Evolutionary conservation across 306 rosid genomes (phyloP).

Genomic region (Quercus engelmannii): DNA sequence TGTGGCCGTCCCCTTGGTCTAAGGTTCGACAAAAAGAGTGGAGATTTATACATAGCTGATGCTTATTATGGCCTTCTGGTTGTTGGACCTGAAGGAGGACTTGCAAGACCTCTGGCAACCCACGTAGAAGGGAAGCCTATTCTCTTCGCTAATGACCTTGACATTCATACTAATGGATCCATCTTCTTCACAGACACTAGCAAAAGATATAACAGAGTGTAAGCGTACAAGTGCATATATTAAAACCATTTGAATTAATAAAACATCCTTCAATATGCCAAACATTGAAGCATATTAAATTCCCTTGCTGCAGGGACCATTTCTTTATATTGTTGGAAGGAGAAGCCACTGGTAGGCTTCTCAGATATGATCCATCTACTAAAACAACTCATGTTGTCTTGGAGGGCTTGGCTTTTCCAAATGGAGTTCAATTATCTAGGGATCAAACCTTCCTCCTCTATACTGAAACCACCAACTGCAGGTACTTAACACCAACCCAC

Average conservation of each 20-base stretch:
- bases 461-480: conserved; percentile 94
- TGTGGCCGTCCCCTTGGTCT: conserved; percentile 90
- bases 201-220: conserved; percentile 84
- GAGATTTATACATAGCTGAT: conserved; percentile 79
- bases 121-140: conserved; percentile 71
- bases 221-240: neutral
- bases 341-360: conserved; percentile 86
- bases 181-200: conserved; percentile 90
- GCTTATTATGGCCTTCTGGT: conserved; percentile 80
- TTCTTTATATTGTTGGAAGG: conserved; percentile 86
- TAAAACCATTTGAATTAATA: no score
- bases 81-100: conserved; percentile 82
- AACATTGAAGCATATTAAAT: no score
- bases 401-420: conserved; percentile 91
- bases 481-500: conserved; percentile 26
- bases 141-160: conserved; percentile 91
- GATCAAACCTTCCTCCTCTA: conserved; percentile 68
- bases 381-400: conserved; percentile 76
- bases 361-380: conserved; percentile 84
- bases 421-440: conserved; percentile 74
- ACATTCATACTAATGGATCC: conserved; percentile 79
- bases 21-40: conserved; percentile 65
- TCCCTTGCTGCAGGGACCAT: conserved; percentile 45
- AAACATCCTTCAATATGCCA: no score
- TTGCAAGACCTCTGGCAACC: conserved; percentile 65